phyloP scores from a whole-genome alignment of 2,329 filamentous ascomycete species.

The Phyllosticta citriasiana region DNA sequence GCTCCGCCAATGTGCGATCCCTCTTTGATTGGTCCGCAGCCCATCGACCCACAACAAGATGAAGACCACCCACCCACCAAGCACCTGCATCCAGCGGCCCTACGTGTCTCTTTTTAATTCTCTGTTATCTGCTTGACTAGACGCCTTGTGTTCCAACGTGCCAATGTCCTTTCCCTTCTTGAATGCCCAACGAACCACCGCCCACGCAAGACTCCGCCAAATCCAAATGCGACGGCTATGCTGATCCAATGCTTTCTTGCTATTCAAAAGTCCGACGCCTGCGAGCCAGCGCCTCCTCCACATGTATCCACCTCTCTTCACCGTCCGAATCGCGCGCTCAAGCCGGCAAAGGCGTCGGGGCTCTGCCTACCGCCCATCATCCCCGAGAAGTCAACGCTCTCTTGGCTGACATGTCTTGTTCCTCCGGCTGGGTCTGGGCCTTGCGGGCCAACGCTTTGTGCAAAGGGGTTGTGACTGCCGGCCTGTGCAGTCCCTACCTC shows the following conservation, averaged over 20 bases:
- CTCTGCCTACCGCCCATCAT: constrained; percentile 61
- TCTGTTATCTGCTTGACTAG: not conserved
- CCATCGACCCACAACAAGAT: not conserved
- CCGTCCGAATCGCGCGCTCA: constrained; percentile 44
- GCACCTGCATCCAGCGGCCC: not conserved
- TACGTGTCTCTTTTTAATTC: not conserved
- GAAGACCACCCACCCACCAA: no score
- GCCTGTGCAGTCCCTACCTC: constrained; percentile 17
- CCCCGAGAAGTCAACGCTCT: constrained; percentile 56
- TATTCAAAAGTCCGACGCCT: not conserved
- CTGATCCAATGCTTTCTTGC: not conserved
- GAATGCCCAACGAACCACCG: not conserved
- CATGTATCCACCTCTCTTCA: not conserved
- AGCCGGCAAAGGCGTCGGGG: constrained; percentile 68
- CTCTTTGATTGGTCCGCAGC: not conserved
- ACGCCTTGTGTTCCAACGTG: not conserved
- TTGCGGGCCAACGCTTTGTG: constrained; percentile 8
- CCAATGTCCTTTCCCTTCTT: not conserved
- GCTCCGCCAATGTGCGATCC: not conserved
- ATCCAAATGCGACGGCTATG: not conserved
- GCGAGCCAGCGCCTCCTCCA: not conserved
- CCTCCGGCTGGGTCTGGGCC: constrained; percentile 14
- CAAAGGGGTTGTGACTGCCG: constrained; percentile 50
- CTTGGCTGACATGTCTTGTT: constrained; percentile 49
- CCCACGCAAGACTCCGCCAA: not conserved